Conservation (phyloP, 1,284 basidiomycete genomes). For the Singerocomus inundabilis region DNA sequence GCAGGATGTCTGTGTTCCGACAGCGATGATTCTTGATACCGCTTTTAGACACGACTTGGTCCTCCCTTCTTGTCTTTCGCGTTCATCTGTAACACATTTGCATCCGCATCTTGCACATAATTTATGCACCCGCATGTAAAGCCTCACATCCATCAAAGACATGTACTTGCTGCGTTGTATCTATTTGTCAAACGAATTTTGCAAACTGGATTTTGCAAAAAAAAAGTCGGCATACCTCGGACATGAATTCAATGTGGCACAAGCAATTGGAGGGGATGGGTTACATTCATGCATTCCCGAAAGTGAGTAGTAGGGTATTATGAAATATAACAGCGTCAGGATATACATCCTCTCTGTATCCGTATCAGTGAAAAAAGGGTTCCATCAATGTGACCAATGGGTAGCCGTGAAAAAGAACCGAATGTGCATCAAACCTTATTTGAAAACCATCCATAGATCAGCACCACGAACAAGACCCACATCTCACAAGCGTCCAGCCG, state of each 20-base stretch:
- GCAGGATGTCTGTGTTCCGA: slow-evolving; percentile 23
- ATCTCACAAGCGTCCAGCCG: not conserved
- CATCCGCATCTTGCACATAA: too few relatives aligned
- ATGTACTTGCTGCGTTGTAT: not conserved
- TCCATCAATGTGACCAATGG: not conserved
- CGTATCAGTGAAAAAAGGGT: not conserved
- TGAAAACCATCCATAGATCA: too few relatives aligned
- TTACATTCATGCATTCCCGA: too few relatives aligned
- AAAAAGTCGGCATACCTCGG: too few relatives aligned
- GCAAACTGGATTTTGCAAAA: not conserved
- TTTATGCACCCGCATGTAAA: too few relatives aligned
- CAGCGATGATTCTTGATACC: too few relatives aligned
- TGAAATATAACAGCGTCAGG: too few relatives aligned
- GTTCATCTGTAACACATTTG: not conserved
- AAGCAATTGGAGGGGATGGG: too few relatives aligned
- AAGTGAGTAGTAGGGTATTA: too few relatives aligned
- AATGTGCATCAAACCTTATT: not conserved
- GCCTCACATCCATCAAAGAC: too few relatives aligned
- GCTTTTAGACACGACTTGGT: too few relatives aligned
- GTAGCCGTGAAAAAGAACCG: not conserved
- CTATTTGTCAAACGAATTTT: not conserved
- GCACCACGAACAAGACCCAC: not conserved
- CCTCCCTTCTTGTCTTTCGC: not conserved
- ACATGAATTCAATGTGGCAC: too few relatives aligned
- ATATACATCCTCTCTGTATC: slow-evolving; percentile 3